Conservation (phyloP, 768 basidiomycete genomes). For the Mycena galopus region DNA sequence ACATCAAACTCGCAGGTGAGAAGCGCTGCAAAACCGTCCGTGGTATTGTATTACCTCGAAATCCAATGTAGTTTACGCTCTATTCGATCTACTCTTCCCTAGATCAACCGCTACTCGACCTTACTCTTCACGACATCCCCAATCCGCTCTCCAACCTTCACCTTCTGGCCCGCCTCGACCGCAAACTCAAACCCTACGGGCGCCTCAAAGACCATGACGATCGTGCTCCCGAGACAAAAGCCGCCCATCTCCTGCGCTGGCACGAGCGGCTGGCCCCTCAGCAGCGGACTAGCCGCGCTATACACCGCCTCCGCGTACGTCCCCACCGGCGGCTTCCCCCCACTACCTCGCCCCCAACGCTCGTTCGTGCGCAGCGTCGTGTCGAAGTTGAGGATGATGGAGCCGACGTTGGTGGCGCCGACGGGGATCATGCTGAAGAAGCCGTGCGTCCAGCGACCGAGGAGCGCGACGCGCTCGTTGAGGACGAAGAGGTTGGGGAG, state of each 20-base stretch:
- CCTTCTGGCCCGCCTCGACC: slow-evolving; percentile 83
- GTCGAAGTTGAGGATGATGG: slow-evolving; percentile 97
- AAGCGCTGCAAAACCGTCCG: too few species aligned
- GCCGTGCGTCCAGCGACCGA: slow-evolving; percentile 94
- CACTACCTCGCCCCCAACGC: too few species aligned
- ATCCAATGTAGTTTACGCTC: not conserved
- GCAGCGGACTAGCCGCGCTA: slow-evolving; percentile 81
- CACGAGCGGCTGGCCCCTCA: slow-evolving; percentile 89
- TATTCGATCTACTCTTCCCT: not conserved
- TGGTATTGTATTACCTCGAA: not conserved
- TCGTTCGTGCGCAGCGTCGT: slow-evolving; percentile 93
- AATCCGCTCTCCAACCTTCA: slow-evolving; percentile 87
- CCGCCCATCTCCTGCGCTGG: slow-evolving; percentile 98
- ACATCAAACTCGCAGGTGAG: too few species aligned
- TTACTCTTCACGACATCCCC: slow-evolving; percentile 67
- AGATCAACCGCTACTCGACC: slow-evolving; percentile 38
- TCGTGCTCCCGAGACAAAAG: slow-evolving; percentile 94
- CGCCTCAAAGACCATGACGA: slow-evolving; percentile 97
- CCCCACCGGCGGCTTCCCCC: slow-evolving; percentile 79
- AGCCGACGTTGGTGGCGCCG: slow-evolving; percentile 98
- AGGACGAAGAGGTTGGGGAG: slow-evolving; percentile 94
- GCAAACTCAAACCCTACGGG: slow-evolving; percentile 85
- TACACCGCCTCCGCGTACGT: slow-evolving; percentile 96
- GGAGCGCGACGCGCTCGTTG: slow-evolving; percentile 96
- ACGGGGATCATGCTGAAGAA: slow-evolving; percentile 99